A percentile compares a stretch with the other conserved stretches of the same genome.
Conservation (phyloP, 2,329 filamentous ascomycete species). For the Pestalotiopsis sp. region DNA sequence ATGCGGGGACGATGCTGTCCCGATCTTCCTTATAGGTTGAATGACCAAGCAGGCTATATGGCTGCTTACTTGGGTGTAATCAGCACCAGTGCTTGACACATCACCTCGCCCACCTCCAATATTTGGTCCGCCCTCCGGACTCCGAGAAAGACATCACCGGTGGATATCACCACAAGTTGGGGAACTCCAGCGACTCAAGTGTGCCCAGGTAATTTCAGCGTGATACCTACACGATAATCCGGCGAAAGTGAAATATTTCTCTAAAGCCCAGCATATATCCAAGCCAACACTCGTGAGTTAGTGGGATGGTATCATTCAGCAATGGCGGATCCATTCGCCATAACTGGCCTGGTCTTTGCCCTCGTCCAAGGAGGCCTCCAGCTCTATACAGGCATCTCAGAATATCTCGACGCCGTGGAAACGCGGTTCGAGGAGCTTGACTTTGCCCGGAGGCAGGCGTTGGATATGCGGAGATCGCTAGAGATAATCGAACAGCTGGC, state of each 20-base stretch:
- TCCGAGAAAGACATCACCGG: not conserved
- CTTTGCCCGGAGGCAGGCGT: not conserved
- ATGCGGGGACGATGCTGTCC: not conserved
- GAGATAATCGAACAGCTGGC: not conserved
- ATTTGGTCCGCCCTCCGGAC: not conserved
- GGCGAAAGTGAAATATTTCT: not conserved
- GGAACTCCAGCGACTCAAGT: not conserved
- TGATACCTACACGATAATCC: not conserved
- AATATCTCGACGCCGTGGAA: not conserved
- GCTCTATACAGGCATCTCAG: not conserved
- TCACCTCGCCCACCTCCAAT: not conserved
- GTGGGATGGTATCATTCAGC: not conserved
- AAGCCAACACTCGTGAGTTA: not conserved
- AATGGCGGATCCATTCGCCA: not conserved
- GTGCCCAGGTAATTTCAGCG: no score
- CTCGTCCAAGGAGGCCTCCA: not conserved
- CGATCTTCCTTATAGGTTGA: not conserved
- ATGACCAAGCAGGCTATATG: not conserved
- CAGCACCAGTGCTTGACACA: not conserved
- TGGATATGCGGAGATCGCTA: conserved; percentile 3
- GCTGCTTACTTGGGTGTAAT: not conserved
- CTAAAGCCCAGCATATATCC: not conserved
- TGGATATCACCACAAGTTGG: not conserved
- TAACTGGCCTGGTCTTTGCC: not conserved
- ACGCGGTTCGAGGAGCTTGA: not conserved